phyloP scores from a whole-genome alignment of 2,329 filamentous ascomycete species.

The Ascosphaera acerosa region DNA sequence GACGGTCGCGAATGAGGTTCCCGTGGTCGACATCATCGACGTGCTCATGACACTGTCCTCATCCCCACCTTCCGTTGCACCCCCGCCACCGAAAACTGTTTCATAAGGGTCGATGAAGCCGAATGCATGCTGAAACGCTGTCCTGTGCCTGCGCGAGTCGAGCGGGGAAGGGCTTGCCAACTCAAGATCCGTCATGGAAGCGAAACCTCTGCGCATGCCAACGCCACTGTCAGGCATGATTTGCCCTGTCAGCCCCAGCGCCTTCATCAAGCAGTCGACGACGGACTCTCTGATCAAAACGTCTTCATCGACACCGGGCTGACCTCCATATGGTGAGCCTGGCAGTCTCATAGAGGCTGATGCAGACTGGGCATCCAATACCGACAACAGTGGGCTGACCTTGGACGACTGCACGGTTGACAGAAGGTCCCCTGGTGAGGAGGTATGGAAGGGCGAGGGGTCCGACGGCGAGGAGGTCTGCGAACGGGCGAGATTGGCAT shows the following conservation, averaged over 20 bases:
- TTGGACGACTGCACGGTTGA: conserved; percentile 14
- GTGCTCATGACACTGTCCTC: conserved; percentile 52
- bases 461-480: conserved; percentile 9
- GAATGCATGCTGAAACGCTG: conserved; percentile 66
- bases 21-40: conserved; percentile 39
- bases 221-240: conserved; percentile 29
- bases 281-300: conserved; percentile 72
- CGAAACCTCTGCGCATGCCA: conserved; percentile 33
- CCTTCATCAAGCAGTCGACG: conserved; percentile 85
- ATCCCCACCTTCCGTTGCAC: conserved; percentile 31
- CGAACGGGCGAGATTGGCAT: conserved; percentile 11
- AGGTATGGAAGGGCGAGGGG: conserved; percentile 10
- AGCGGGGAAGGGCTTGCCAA: conserved; percentile 55
- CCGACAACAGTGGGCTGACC: background rate
- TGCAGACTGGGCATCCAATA: background rate
- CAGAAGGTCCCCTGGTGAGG: conserved; percentile 39
- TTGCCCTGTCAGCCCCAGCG: conserved; percentile 45
- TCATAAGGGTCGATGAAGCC: conserved; percentile 76
- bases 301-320: conserved; percentile 47
- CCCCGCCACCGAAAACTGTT: conserved; percentile 32
- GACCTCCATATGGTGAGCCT: background rate
- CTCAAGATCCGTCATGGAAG: conserved; percentile 24
- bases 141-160: conserved; percentile 56
- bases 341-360: background rate
- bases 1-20: conserved; percentile 36